A percentile compares a stretch with the other conserved stretches of the same genome.
Conservation (phyloP, 2,329 filamentous ascomycete genomes). For the Gnomoniopsis sp. region DNA sequence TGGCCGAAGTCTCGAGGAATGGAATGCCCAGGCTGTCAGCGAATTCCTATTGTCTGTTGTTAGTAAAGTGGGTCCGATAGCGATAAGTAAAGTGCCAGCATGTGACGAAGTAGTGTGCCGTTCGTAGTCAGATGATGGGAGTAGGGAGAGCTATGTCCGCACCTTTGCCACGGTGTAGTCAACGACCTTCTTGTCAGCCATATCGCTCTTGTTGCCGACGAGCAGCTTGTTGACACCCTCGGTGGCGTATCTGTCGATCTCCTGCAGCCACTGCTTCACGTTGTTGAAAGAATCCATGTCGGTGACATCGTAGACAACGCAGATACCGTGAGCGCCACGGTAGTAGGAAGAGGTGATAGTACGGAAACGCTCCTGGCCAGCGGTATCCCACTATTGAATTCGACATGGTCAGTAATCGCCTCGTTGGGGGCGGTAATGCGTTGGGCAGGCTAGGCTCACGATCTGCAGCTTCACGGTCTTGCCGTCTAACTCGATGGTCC, state of each 20-base stretch:
- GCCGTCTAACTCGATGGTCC: slow-evolving; percentile 97
- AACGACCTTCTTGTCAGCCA: slow-evolving; percentile 99
- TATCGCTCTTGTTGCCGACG: slow-evolving; percentile 99
- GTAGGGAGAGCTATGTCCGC: slow-evolving; percentile 28
- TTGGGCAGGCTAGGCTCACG: slow-evolving; percentile 55
- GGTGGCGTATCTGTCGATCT: slow-evolving; percentile 98
- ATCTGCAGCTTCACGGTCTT: slow-evolving; percentile 99
- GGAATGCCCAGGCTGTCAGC: slow-evolving; percentile 98
- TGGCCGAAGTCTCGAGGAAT: slow-evolving; percentile 98
- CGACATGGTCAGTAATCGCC: slow-evolving; percentile 26
- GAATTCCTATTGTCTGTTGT: slow-evolving; percentile 68
- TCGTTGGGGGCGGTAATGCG: neutral
- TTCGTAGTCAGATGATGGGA: neutral
- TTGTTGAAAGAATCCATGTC: slow-evolving; percentile 99
- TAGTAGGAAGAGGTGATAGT: slow-evolving; percentile 99
- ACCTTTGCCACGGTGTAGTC: slow-evolving; percentile 99
- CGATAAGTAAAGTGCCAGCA: slow-evolving; percentile 9
- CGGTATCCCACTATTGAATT: slow-evolving; percentile 84
- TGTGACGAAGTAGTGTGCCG: slow-evolving; percentile 5
- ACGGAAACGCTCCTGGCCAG: slow-evolving; percentile 98
- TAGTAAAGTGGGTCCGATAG: slow-evolving; percentile 14
- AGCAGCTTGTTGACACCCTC: slow-evolving; percentile 99
- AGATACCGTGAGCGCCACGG: slow-evolving; percentile 97
- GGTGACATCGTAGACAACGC: slow-evolving; percentile 99
- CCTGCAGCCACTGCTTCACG: slow-evolving; percentile 99